Conservation (phyloP, 1,139 yeast genomes). For the Meyerozyma carpophila region DNA sequence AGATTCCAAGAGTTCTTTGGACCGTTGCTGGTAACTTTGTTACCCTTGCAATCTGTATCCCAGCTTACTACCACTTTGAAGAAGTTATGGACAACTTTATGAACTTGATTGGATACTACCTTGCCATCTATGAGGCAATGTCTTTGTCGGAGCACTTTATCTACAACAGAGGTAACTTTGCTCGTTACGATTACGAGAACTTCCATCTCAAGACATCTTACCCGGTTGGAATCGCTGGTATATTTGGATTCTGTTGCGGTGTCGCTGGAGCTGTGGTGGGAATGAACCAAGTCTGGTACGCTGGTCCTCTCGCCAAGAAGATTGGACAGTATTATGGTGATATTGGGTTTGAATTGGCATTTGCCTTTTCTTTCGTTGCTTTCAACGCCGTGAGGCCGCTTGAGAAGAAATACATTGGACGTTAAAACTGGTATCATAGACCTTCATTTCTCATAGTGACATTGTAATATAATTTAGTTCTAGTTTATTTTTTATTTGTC, state of each 20-base stretch:
- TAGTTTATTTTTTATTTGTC: neutral
- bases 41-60: constrained; percentile 81
- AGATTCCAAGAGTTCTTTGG: constrained; percentile 80
- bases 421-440: constrained; percentile 15
- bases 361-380: constrained; percentile 62
- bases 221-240: constrained; percentile 76
- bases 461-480: neutral
- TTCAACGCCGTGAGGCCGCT: constrained; percentile 59
- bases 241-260: constrained; percentile 75
- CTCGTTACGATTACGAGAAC: constrained; percentile 57
- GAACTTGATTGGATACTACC: constrained; percentile 87
- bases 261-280: constrained; percentile 82
- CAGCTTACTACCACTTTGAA: constrained; percentile 73
- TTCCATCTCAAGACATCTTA: constrained; percentile 52
- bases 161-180: constrained; percentile 55
- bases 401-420: constrained; percentile 63
- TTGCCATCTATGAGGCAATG: constrained; percentile 78
- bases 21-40: constrained; percentile 69
- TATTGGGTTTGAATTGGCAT: constrained; percentile 78
- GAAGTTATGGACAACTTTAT: constrained; percentile 76
- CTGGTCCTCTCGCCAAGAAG: constrained; percentile 57
- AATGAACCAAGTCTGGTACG: constrained; percentile 81
- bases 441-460: neutral
- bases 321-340: constrained; percentile 79
- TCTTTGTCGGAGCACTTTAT: constrained; percentile 73